A percentile compares a stretch with the other conserved stretches of the same genome.
Evolutionary conservation across 208 protist genomes (phyloP).

Genomic region (Trypanosomatidae sp.): DNA sequence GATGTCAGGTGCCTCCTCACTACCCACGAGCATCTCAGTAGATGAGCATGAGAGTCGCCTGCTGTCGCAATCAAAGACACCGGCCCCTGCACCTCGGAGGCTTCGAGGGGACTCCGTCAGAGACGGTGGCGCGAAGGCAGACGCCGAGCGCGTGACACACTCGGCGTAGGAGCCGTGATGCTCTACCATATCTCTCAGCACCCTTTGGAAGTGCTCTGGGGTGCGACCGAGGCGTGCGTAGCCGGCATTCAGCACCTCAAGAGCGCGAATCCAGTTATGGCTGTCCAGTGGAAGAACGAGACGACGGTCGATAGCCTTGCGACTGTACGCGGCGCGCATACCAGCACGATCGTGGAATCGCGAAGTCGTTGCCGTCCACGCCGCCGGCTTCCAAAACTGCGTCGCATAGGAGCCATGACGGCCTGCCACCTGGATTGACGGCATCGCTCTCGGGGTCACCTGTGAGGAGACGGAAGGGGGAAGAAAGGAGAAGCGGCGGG

Average conservation of each 20-base stretch:
- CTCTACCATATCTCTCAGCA: constrained; percentile 68
- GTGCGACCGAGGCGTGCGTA: constrained; percentile 73
- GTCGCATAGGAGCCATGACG: constrained; percentile 80
- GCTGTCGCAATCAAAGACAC: too few relatives aligned
- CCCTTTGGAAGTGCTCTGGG: constrained; percentile 68
- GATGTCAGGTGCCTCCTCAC: constrained; percentile 1
- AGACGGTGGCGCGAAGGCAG: neutral
- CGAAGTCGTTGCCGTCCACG: constrained; percentile 11
- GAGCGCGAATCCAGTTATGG: constrained; percentile 74
- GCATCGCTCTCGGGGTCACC: constrained; percentile 17
- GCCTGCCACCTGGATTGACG: constrained; percentile 48
- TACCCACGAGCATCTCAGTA: neutral
- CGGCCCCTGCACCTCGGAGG: neutral
- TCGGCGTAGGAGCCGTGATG: constrained; percentile 27
- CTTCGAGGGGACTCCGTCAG: neutral
- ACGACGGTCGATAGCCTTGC: constrained; percentile 72
- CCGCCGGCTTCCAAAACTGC: constrained; percentile 52
- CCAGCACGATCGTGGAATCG: constrained; percentile 39
- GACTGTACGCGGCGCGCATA: constrained; percentile 48
- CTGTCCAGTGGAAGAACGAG: constrained; percentile 82
- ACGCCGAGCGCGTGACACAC: neutral
- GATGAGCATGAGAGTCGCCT: neutral
- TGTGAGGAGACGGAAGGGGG: neutral
- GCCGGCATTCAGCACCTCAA: constrained; percentile 71
- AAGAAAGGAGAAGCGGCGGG: constrained; percentile 2